Conservation (phyloP, 257 asterid genomes). For the Verbascum thapsus region DNA sequence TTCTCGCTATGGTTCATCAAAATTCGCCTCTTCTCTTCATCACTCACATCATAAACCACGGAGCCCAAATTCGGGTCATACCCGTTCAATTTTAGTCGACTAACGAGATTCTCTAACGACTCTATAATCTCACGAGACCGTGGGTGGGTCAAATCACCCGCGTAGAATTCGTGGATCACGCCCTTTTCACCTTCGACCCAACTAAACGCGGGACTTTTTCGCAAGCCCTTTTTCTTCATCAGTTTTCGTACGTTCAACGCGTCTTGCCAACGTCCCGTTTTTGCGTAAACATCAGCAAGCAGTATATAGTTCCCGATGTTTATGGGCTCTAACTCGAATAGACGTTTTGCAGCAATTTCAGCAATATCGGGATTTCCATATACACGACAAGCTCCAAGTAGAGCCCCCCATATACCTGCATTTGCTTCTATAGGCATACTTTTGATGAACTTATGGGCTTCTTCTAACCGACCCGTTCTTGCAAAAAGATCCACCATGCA, state of each 20-base stretch:
- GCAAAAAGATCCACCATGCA: conserved; percentile 79
- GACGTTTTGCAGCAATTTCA: conserved; percentile 61
- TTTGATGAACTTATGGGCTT: conserved; percentile 53
- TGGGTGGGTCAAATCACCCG: conserved; percentile 66
- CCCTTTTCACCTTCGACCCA: conserved; percentile 81
- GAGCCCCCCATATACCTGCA: conserved; percentile 86
- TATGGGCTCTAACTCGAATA: conserved; percentile 70
- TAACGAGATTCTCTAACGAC: conserved; percentile 40
- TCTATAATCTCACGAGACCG: conserved; percentile 45
- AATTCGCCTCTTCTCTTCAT: conserved; percentile 62
- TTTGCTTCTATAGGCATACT: conserved; percentile 68
- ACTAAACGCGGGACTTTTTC: conserved; percentile 66
- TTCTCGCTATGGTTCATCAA: conserved; percentile 78
- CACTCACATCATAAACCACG: conserved; percentile 61
- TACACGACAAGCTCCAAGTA: conserved; percentile 70
- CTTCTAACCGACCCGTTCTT: conserved; percentile 60
- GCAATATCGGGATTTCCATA: conserved; percentile 65
- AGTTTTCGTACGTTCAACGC: conserved; percentile 53
- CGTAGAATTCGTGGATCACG: conserved; percentile 62
- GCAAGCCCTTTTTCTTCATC: conserved; percentile 52
- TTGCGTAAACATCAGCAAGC: conserved; percentile 70
- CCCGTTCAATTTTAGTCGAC: conserved; percentile 45
- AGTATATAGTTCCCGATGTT: conserved; percentile 70
- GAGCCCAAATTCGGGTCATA: conserved; percentile 55
- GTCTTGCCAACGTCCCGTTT: conserved; percentile 74